Percentiles rank a stretch among this genome's conserved stretches.
Conservation (phyloP, 1,139 yeast species). For the Insectozyma bohioensis region DNA sequence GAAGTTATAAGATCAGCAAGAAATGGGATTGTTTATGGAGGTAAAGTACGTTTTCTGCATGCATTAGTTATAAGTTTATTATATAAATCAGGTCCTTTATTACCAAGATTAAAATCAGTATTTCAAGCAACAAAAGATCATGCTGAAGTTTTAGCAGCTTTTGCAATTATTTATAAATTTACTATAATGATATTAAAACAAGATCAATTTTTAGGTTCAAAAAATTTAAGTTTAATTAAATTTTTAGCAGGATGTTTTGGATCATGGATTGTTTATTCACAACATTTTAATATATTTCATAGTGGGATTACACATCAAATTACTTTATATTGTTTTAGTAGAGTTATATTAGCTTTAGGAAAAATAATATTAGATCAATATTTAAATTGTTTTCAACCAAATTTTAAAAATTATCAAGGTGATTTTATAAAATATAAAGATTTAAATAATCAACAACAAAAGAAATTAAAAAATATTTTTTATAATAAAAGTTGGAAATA, state of each 20-base stretch:
- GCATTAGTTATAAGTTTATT: slow-evolving; percentile 64
- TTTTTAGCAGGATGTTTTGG: slow-evolving; percentile 66
- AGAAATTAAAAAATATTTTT: slow-evolving; percentile 32
- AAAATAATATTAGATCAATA: slow-evolving; percentile 45
- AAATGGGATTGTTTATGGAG: slow-evolving; percentile 69
- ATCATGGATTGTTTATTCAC: slow-evolving; percentile 66
- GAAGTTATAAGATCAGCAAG: slow-evolving; percentile 43
- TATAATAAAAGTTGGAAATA: slow-evolving; percentile 57
- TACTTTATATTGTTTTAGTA: slow-evolving; percentile 60
- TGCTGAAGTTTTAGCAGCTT: slow-evolving; percentile 64
- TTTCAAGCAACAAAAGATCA: slow-evolving; percentile 62
- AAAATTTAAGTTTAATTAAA: slow-evolving; percentile 33
- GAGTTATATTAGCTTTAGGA: slow-evolving; percentile 55
- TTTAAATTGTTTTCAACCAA: slow-evolving; percentile 38
- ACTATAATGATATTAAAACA: slow-evolving; percentile 30
- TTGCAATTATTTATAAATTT: slow-evolving; percentile 62
- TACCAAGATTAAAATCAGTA: slow-evolving; percentile 49
- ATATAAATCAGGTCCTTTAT: slow-evolving; percentile 50
- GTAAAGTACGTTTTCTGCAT: slow-evolving; percentile 71
- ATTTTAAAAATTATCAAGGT: slow-evolving; percentile 22
- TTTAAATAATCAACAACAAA: slow-evolving; percentile 31
- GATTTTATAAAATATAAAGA: slow-evolving; percentile 29
- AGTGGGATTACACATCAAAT: slow-evolving; percentile 58
- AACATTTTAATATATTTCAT: slow-evolving; percentile 46
- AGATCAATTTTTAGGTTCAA: slow-evolving; percentile 37